Conservation (phyloP, 164 flowering plant genomes). For the Chimonanthus salicifolius region DNA sequence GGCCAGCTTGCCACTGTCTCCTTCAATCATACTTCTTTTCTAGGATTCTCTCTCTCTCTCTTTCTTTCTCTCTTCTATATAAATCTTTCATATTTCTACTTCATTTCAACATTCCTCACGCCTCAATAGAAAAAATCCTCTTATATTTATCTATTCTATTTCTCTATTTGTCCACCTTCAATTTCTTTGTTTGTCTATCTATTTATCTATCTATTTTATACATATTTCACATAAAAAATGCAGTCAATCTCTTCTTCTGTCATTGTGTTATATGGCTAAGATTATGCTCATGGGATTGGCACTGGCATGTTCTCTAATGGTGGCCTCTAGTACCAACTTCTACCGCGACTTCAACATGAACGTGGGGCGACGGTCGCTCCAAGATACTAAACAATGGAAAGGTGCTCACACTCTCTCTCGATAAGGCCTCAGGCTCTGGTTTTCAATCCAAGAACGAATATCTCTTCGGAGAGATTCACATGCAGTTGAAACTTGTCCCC, state of each 20-base stretch:
- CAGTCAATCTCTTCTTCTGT: neutral
- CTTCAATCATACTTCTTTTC: neutral
- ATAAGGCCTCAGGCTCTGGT: conserved; percentile 13
- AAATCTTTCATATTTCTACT: neutral
- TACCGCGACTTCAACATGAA: neutral
- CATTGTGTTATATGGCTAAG: neutral
- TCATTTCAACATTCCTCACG: neutral
- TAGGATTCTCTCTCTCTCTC: neutral
- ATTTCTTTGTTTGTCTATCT: no score
- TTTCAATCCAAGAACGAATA: conserved; percentile 12
- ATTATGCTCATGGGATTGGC: neutral
- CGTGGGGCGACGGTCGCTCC: neutral
- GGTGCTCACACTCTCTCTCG: conserved; percentile 7
- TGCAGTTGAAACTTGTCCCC: conserved; percentile 12
- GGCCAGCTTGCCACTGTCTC: neutral
- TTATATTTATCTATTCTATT: neutral
- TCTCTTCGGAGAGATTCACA: conserved; percentile 11
- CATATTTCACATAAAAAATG: neutral
- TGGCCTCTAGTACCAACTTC: neutral
- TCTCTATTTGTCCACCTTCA: neutral
- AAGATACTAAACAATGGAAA: neutral
- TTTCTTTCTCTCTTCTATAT: neutral
- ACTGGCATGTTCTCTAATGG: neutral
- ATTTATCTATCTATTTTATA: neutral
- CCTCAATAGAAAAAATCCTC: neutral